Percentiles rank a stretch among this genome's conserved stretches.
These are phyloP conservation scores for Scortechinia acanthostroma DNA, from an alignment of 2,329 filamentous ascomycete species.

Conservation along the genomic window DNA sequence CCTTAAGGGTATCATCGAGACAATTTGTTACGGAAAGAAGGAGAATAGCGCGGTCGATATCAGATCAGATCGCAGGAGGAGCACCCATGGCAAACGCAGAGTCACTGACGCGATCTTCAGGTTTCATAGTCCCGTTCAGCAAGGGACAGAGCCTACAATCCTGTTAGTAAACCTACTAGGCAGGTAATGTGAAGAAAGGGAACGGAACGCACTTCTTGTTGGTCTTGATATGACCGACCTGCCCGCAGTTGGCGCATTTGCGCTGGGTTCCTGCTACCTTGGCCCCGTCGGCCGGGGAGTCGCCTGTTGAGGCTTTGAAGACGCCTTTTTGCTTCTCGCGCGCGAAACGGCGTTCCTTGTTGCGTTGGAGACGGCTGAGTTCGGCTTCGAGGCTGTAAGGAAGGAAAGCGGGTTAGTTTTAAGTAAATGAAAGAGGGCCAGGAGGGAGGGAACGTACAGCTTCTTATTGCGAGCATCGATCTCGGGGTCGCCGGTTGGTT, in stretches of 20 bases:
- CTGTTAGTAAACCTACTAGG: neutral
- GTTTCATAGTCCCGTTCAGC: constrained; percentile 1
- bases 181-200: neutral
- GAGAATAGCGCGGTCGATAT: neutral
- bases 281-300: constrained; percentile 5
- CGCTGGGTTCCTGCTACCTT: constrained; percentile 30
- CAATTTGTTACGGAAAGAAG: too few relatives aligned
- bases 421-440: neutral
- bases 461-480: constrained; percentile 12
- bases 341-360: constrained; percentile 57
- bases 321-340: constrained; percentile 33
- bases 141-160: neutral
- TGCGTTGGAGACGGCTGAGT: constrained; percentile 51
- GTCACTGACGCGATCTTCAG: neutral
- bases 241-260: constrained; percentile 66
- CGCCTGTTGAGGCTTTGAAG: constrained; percentile 4
- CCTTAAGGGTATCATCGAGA: too few relatives aligned
- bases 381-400: constrained; percentile 33
- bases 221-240: constrained; percentile 53
- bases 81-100: neutral
- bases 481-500: constrained; percentile 14
- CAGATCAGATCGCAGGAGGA: neutral
- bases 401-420: neutral
- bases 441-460: constrained; percentile 7
- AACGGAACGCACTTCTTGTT: constrained; percentile 2